Evolutionary conservation across 2,329 filamentous ascomycete species (phyloP).

Genomic region (Aspergillus versicolor): DNA sequence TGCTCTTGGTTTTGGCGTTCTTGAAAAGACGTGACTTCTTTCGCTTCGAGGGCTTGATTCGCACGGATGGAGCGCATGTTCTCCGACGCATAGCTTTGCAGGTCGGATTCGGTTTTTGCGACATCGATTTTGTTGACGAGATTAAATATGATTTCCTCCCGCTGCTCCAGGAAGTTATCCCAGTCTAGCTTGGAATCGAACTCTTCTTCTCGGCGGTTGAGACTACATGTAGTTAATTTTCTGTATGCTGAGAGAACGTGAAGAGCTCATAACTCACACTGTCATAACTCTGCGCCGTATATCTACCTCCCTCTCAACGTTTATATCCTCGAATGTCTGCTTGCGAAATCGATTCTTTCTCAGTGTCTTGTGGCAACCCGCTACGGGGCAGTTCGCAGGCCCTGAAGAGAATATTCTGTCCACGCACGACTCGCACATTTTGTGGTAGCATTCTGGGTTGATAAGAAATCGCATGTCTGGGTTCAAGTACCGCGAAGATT

Average conservation of each 20-base stretch:
- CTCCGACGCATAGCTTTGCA: conserved; percentile 70
- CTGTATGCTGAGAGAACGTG: background rate
- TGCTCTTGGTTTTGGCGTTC: conserved; percentile 58
- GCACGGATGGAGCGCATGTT: conserved; percentile 61
- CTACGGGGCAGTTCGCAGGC: conserved; percentile 87
- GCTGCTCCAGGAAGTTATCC: conserved; percentile 92
- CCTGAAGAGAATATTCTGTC: conserved; percentile 91
- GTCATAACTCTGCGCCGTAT: conserved; percentile 74
- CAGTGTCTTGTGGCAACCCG: conserved; percentile 81
- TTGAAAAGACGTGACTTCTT: conserved; percentile 49
- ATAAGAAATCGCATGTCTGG: conserved; percentile 91
- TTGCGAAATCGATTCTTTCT: conserved; percentile 79
- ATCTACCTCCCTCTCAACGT: conserved; percentile 90
- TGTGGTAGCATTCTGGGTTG: conserved; percentile 98
- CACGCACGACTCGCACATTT: conserved; percentile 96
- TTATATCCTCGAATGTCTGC: conserved; percentile 86
- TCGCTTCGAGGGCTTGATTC: conserved; percentile 49
- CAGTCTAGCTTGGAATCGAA: conserved; percentile 81
- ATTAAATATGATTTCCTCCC: conserved; percentile 88
- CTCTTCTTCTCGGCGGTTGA: conserved; percentile 87
- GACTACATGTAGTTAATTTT: conserved; percentile 50
- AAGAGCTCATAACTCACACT: conserved; percentile 40
- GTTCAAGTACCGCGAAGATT: conserved; percentile 93
- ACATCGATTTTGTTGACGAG: conserved; percentile 71
- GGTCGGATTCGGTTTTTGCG: conserved; percentile 59